phyloP scores from a whole-genome alignment of 768 basidiomycete genomes.

The Gyrodon lividus region DNA sequence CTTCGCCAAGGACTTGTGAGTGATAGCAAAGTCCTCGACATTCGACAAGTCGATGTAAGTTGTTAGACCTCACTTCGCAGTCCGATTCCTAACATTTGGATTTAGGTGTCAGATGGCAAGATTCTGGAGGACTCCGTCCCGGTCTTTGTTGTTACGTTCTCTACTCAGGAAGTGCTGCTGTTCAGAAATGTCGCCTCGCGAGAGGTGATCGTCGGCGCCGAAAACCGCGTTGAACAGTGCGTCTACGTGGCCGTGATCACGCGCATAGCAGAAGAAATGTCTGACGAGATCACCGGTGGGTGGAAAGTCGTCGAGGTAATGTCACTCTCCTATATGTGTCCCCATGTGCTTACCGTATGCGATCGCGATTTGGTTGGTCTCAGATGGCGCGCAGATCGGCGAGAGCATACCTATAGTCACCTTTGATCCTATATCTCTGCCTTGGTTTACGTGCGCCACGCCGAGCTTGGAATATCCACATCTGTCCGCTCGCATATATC shows the following conservation, averaged over 20 bases:
- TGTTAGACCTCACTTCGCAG: neutral
- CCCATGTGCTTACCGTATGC: neutral
- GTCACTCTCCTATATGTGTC: slow-evolving; percentile 4
- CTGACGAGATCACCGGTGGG: slow-evolving; percentile 91
- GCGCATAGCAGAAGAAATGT: slow-evolving; percentile 81
- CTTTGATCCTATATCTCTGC: neutral
- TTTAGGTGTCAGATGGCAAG: slow-evolving; percentile 79
- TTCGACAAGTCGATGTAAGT: slow-evolving; percentile 93
- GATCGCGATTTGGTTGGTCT: slow-evolving; percentile 3
- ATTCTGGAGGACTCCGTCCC: slow-evolving; percentile 89
- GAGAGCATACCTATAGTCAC: slow-evolving; percentile 44
- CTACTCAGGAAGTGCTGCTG: slow-evolving; percentile 89
- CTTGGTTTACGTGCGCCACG: neutral
- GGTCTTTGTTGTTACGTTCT: slow-evolving; percentile 87
- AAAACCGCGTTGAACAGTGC: slow-evolving; percentile 90
- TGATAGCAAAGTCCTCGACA: slow-evolving; percentile 93
- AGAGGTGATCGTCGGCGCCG: slow-evolving; percentile 85
- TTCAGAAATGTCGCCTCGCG: slow-evolving; percentile 89
- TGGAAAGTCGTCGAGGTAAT: slow-evolving; percentile 97
- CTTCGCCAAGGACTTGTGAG: slow-evolving; percentile 86
- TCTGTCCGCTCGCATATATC: slow-evolving; percentile 9
- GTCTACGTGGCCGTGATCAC: slow-evolving; percentile 91
- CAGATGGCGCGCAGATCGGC: slow-evolving; percentile 54
- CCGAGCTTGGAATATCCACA: neutral
- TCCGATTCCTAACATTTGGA: slow-evolving; percentile 2